Percentiles rank a stretch among this genome's conserved stretches.
Conservation (phyloP, 345 rosid genomes). For the Corchorus capsularis region DNA sequence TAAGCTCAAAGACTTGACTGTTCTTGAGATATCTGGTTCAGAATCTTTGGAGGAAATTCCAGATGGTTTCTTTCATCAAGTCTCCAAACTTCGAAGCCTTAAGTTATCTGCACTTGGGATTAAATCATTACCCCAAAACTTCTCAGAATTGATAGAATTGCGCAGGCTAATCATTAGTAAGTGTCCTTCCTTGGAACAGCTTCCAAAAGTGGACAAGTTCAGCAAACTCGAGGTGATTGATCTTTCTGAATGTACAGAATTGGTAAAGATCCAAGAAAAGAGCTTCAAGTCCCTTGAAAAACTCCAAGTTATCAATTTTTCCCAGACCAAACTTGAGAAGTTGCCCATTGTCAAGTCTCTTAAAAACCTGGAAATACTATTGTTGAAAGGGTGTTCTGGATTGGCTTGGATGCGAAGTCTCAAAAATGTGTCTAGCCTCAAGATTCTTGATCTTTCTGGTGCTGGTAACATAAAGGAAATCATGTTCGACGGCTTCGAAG, state of each 20-base stretch:
- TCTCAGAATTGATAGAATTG: conserved; percentile 27
- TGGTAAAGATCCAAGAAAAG: conserved; percentile 34
- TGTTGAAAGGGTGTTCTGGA: conserved; percentile 28
- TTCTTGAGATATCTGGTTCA: conserved; percentile 19
- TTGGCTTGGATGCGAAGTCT: conserved; percentile 36
- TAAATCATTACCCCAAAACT: neutral
- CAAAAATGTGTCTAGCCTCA: conserved; percentile 34
- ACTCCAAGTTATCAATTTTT: conserved; percentile 54
- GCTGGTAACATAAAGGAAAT: conserved; percentile 34
- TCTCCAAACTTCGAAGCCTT: conserved; percentile 17
- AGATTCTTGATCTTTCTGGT: conserved; percentile 52
- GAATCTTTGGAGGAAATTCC: neutral
- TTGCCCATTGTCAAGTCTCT: conserved; percentile 45
- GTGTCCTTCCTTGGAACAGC: conserved; percentile 37
- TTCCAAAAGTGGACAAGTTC: conserved; percentile 38
- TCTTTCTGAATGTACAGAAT: conserved; percentile 41
- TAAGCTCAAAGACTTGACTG: neutral
- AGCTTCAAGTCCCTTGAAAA: conserved; percentile 24
- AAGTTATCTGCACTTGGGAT: conserved; percentile 12
- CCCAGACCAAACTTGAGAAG: conserved; percentile 38
- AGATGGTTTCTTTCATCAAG: neutral
- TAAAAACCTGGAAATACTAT: conserved; percentile 31
- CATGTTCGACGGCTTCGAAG: conserved; percentile 37
- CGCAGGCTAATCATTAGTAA: conserved; percentile 48
- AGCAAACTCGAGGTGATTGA: conserved; percentile 48